A percentile compares a stretch with the other conserved stretches of the same genome.
Conservation (phyloP, 768 basidiomycete species). For the Termitomyces sp. region DNA sequence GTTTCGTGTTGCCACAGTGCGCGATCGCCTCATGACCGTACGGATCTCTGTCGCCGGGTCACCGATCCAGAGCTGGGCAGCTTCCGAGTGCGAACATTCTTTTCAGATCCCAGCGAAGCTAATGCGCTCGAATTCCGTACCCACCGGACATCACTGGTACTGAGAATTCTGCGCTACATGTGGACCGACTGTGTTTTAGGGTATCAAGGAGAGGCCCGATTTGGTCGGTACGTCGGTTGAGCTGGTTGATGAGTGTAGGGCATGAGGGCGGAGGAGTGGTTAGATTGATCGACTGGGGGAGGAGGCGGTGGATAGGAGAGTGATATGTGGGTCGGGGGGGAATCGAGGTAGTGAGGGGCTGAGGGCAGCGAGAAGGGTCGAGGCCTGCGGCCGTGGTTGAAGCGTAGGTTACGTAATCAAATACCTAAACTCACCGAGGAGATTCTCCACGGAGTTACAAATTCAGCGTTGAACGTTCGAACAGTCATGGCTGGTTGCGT, state of each 20-base stretch:
- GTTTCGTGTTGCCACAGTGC: too few species aligned
- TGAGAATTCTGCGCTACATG: conserved; percentile 26
- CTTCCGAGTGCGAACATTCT: too few species aligned
- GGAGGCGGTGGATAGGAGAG: conserved; percentile 9
- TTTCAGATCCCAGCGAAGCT: too few species aligned
- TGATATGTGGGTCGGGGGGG: conserved; percentile 9
- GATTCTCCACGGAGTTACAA: too few species aligned
- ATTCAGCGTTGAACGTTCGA: too few species aligned
- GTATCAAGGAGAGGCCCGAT: conserved; percentile 17
- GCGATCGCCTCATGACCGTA: too few species aligned
- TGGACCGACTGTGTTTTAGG: conserved; percentile 27
- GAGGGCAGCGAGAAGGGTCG: neutral
- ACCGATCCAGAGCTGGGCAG: too few species aligned
- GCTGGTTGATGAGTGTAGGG: conserved; percentile 15
- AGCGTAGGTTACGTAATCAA: too few species aligned
- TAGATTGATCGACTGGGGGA: conserved; percentile 15
- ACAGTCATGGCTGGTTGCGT: too few species aligned
- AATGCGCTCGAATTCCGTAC: conserved; percentile 21
- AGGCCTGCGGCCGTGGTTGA: neutral
- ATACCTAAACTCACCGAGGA: too few species aligned
- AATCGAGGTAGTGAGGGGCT: too few species aligned
- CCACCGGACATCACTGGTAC: conserved; percentile 17
- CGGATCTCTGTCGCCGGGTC: too few species aligned
- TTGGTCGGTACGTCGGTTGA: conserved; percentile 20
- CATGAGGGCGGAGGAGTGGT: conserved; percentile 18